These are phyloP conservation scores for Pichia occidentalis DNA, from an alignment of 805 yeast species.

Conservation along the genomic window DNA sequence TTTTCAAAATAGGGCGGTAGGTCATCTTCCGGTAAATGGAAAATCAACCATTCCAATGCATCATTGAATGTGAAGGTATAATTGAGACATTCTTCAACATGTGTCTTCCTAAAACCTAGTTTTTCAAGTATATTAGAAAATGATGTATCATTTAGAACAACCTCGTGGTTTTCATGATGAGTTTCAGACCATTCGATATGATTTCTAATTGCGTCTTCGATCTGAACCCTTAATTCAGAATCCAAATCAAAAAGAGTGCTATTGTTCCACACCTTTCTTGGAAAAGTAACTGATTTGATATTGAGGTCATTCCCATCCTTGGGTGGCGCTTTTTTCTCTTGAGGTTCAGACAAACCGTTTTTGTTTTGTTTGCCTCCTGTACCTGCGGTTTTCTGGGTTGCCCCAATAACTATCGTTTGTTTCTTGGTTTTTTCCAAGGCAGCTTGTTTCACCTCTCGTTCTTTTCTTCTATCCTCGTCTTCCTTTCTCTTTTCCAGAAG, in stretches of 20 bases:
- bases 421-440: slow-evolving; percentile 46
- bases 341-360: slow-evolving; percentile 5
- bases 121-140: slow-evolving; percentile 19
- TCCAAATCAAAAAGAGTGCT: slow-evolving; percentile 66
- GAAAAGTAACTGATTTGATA: slow-evolving; percentile 34
- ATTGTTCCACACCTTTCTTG: slow-evolving; percentile 61
- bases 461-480: slow-evolving; percentile 39
- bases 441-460: slow-evolving; percentile 38
- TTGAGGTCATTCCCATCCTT: no score
- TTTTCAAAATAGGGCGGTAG: slow-evolving; percentile 62
- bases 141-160: slow-evolving; percentile 9
- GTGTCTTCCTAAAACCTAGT: slow-evolving; percentile 65
- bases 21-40: slow-evolving; percentile 93
- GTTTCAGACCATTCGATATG: slow-evolving; percentile 50
- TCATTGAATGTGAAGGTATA: slow-evolving; percentile 47
- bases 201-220: slow-evolving; percentile 54
- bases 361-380: slow-evolving; percentile 5
- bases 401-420: slow-evolving; percentile 38
- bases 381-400: background rate
- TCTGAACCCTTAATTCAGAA: slow-evolving; percentile 50
- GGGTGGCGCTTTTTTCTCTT: no score
- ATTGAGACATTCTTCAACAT: slow-evolving; percentile 63
- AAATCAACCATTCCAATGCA: slow-evolving; percentile 68
- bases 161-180: slow-evolving; percentile 2
- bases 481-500: slow-evolving; percentile 49